A percentile compares a stretch with the other conserved stretches of the same genome.
Conservation (phyloP, 1,139 yeast genomes). For the Debaryomyces nepalensis region DNA sequence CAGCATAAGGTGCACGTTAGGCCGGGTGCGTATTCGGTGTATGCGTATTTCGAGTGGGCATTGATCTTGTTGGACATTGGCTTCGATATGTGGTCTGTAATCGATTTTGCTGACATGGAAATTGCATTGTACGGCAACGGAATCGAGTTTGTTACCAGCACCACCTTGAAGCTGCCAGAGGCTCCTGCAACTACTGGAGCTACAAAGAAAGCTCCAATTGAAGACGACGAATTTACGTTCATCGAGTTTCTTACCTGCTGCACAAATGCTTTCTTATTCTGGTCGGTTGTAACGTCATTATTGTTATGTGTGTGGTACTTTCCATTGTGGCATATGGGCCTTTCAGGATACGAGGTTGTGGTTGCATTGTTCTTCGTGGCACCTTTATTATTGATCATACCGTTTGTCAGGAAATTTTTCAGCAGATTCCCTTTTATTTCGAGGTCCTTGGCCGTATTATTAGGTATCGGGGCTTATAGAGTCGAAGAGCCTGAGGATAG, state of each 20-base stretch:
- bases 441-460: slow-evolving; percentile 59
- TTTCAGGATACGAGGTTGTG: slow-evolving; percentile 88
- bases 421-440: slow-evolving; percentile 48
- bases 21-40: slow-evolving; percentile 94
- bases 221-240: slow-evolving; percentile 35
- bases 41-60: slow-evolving; percentile 95
- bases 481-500: slow-evolving; percentile 70
- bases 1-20: slow-evolving; percentile 88
- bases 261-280: slow-evolving; percentile 70
- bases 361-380: slow-evolving; percentile 57
- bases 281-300: slow-evolving; percentile 82
- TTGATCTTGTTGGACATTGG: slow-evolving; percentile 80
- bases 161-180: slow-evolving; percentile 11
- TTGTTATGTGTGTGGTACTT: slow-evolving; percentile 93
- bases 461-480: slow-evolving; percentile 79
- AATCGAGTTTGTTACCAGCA: slow-evolving; percentile 13
- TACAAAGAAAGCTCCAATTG: background rate
- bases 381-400: slow-evolving; percentile 60
- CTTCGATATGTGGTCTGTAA: slow-evolving; percentile 79
- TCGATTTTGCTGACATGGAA: slow-evolving; percentile 67
- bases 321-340: slow-evolving; percentile 98
- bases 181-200: background rate
- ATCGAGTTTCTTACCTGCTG: slow-evolving; percentile 51
- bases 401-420: slow-evolving; percentile 52
- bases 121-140: slow-evolving; percentile 39